Evolutionary conservation across 331 rosid species (phyloP).

Genomic region (Malus hybrid): DNA sequence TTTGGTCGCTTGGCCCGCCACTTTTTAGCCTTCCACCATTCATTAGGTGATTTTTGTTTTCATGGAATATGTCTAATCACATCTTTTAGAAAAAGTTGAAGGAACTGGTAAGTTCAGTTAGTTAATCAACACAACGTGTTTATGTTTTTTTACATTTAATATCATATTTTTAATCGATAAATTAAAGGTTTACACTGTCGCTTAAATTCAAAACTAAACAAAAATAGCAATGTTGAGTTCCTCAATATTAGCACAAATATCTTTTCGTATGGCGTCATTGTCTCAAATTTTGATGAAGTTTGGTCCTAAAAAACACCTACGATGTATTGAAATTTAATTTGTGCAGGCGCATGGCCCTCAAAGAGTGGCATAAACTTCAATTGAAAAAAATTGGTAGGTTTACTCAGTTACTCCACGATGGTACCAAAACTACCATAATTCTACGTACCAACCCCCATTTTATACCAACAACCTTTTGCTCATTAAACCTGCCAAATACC

Average conservation of each 20-base stretch:
- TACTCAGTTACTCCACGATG: background rate
- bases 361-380: background rate
- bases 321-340: background rate
- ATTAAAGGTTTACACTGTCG: background rate
- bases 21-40: conserved; percentile 8
- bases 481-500: background rate
- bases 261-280: background rate
- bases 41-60: background rate
- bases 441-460: background rate
- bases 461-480: background rate
- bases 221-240: background rate
- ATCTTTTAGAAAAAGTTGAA: background rate
- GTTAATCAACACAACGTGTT: too few relatives aligned
- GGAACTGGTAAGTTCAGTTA: background rate
- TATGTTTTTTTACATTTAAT: too few relatives aligned
- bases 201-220: background rate
- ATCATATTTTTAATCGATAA: too few relatives aligned
- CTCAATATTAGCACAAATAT: background rate
- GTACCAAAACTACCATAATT: background rate
- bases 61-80: background rate
- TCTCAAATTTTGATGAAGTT: background rate
- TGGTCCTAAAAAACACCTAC: background rate
- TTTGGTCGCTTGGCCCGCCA: conserved; percentile 16
- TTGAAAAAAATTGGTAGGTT: background rate
- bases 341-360: background rate